Evolutionary conservation across 306 rosid species (phyloP).

Genomic region (Potentilla sterilis): DNA sequence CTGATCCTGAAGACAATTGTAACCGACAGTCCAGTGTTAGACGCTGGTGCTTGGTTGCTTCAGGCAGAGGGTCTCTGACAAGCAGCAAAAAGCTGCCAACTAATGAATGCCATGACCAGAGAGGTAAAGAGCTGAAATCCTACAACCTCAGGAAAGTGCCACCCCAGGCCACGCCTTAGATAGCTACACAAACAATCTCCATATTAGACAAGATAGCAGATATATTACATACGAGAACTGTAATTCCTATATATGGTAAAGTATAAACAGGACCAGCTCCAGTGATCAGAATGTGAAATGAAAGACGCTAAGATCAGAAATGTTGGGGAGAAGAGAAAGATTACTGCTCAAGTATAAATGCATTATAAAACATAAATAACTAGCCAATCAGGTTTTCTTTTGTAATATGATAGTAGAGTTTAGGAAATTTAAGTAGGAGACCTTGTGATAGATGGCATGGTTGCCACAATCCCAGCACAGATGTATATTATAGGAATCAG

Average conservation of each 20-base stretch:
- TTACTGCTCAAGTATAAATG: not conserved
- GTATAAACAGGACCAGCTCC: not conserved
- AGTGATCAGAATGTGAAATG: not conserved
- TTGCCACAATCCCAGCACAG: constrained; percentile 76
- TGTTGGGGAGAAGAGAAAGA: not conserved
- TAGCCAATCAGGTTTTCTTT: not conserved
- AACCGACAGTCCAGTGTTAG: not conserved
- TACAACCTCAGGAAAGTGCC: constrained; percentile 89
- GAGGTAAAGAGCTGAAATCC: constrained; percentile 90
- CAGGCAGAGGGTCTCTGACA: constrained; percentile 86
- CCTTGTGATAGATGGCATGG: constrained; percentile 99
- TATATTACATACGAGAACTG: constrained; percentile 1
- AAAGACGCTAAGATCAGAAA: not conserved
- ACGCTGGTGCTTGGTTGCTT: constrained; percentile 24
- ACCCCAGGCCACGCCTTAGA: constrained; percentile 84
- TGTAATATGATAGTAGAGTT: not conserved
- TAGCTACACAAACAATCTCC: constrained; percentile 58
- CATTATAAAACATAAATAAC: not conserved
- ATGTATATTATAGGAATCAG: constrained; percentile 83
- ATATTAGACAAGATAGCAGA: constrained; percentile 15
- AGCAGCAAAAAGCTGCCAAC: constrained; percentile 88
- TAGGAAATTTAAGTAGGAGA: constrained; percentile 31
- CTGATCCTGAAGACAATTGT: constrained; percentile 8
- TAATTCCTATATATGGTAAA: not conserved
- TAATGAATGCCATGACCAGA: constrained; percentile 78